These are phyloP conservation scores for Rhizophlyctis rosea DNA, from an alignment of 192 early-diverging fungal genomes.

Conservation along the genomic window DNA sequence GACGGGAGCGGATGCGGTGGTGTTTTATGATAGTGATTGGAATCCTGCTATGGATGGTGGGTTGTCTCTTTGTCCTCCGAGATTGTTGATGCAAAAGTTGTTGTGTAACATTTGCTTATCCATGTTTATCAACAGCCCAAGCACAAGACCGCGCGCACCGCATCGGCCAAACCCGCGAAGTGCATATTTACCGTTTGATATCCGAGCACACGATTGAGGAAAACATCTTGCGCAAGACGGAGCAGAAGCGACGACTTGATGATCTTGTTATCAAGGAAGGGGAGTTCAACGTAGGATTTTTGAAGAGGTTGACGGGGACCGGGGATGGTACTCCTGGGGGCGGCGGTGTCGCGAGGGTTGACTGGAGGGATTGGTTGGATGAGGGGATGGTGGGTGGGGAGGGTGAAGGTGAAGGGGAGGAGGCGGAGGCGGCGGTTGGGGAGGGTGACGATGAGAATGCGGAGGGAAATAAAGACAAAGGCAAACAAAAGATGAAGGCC, in stretches of 20 bases:
- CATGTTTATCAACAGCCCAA: constrained; percentile 69
- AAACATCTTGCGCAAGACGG: constrained; percentile 76
- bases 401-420: constrained; percentile 37
- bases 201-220: constrained; percentile 78
- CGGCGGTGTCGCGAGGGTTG: constrained; percentile 15
- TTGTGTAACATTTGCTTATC: too few species aligned
- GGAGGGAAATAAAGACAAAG: too few species aligned
- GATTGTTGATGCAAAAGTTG: too few species aligned
- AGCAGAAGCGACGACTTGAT: constrained; percentile 82
- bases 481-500: too few species aligned
- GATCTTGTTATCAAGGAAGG: constrained; percentile 78
- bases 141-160: constrained; percentile 92
- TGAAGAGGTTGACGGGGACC: constrained; percentile 32
- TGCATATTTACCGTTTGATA: constrained; percentile 80
- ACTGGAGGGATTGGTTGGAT: constrained; percentile 61
- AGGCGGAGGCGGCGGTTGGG: not conserved
- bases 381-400: constrained; percentile 28
- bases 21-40: constrained; percentile 50
- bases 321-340: constrained; percentile 26
- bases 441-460: too few species aligned
- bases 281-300: constrained; percentile 64
- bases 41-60: constrained; percentile 84
- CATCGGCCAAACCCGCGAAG: constrained; percentile 85
- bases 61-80: constrained; percentile 51
- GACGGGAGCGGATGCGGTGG: constrained; percentile 30